Percentiles rank a stretch among this genome's conserved stretches.
Conservation (phyloP, 129 eudicot species). For the Arctium lappa region DNA sequence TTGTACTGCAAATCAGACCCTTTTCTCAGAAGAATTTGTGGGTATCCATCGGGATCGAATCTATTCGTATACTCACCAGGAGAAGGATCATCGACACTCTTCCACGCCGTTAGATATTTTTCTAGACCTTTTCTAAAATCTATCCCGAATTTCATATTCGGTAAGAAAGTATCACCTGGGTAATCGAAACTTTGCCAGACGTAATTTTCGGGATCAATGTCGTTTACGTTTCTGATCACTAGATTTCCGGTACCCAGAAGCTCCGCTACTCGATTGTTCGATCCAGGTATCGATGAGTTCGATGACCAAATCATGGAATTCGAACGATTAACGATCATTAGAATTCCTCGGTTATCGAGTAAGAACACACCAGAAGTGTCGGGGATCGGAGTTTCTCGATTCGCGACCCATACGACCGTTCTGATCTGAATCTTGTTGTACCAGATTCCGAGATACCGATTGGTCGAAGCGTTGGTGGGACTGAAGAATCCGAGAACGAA, state of each 20-base stretch:
- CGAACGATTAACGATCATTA: conserved; percentile 28
- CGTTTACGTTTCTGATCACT: conserved; percentile 23
- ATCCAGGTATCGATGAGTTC: conserved; percentile 14
- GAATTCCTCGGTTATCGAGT: conserved; percentile 28
- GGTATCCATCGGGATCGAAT: conserved; percentile 48
- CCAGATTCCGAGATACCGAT: conserved; percentile 60
- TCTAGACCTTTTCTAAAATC: conserved; percentile 27
- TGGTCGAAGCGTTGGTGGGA: conserved; percentile 26
- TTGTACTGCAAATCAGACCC: conserved; percentile 31
- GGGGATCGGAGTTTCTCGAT: conserved; percentile 37
- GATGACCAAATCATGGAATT: conserved; percentile 47
- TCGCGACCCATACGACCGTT: conserved; percentile 65
- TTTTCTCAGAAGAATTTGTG: conserved; percentile 37
- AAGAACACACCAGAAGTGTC: conserved; percentile 32
- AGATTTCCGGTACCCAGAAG: conserved; percentile 63
- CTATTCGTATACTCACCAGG: conserved; percentile 40
- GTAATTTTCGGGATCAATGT: conserved; percentile 1
- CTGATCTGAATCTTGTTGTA: conserved; percentile 37
- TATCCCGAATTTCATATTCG: conserved; percentile 47
- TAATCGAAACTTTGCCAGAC: conserved; percentile 79
- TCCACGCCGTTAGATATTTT: conserved; percentile 55
- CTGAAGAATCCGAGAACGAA: conserved; percentile 58
- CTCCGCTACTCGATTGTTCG: conserved; percentile 33
- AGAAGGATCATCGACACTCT: conserved; percentile 45
- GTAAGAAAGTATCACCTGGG: conserved; percentile 50